These are phyloP conservation scores for Hyparrhenia diplandra DNA, from an alignment of 176 grass and related monocot species.

Conservation along the genomic window DNA sequence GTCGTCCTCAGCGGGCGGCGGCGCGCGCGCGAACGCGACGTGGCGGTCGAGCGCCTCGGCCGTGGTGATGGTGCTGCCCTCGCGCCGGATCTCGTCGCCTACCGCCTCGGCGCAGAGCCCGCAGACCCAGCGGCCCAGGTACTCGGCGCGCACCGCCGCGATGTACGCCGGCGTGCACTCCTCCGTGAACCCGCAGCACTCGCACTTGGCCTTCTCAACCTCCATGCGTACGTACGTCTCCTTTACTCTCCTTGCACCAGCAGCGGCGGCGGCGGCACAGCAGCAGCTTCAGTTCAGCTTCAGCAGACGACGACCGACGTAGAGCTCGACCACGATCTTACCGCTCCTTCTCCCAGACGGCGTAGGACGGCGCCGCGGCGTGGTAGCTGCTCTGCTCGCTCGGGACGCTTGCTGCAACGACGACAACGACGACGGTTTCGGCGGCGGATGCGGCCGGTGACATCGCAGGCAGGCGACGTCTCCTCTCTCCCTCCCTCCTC, in stretches of 20 bases:
- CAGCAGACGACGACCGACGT: background rate
- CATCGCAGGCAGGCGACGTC: slow-evolving; percentile 53
- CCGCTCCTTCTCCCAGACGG: slow-evolving; percentile 82
- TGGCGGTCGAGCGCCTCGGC: slow-evolving; percentile 78
- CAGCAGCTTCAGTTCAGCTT: too few species aligned
- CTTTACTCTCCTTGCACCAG: background rate
- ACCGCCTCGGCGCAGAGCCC: slow-evolving; percentile 71
- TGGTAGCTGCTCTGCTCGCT: slow-evolving; percentile 31
- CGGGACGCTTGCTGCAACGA: background rate
- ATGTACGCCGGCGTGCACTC: slow-evolving; percentile 86
- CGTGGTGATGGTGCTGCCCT: slow-evolving; percentile 48
- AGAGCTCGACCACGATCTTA: slow-evolving; percentile 13
- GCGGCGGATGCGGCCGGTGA: slow-evolving; percentile 40
- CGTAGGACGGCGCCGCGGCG: slow-evolving; percentile 49
- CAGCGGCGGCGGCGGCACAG: too few species aligned
- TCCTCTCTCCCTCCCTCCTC: slow-evolving; percentile 12
- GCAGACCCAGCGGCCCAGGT: slow-evolving; percentile 72
- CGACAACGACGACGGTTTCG: background rate
- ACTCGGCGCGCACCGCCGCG: slow-evolving; percentile 46
- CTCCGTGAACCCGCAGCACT: slow-evolving; percentile 82
- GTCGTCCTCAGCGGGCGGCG: background rate
- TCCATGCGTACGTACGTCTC: slow-evolving; percentile 17
- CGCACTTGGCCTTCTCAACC: slow-evolving; percentile 54
- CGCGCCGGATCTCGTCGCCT: slow-evolving; percentile 67
- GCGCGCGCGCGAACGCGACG: slow-evolving; percentile 43